Conservation (phyloP, 371 early-diverging fungal genomes). For the Batkoa obscura region DNA sequence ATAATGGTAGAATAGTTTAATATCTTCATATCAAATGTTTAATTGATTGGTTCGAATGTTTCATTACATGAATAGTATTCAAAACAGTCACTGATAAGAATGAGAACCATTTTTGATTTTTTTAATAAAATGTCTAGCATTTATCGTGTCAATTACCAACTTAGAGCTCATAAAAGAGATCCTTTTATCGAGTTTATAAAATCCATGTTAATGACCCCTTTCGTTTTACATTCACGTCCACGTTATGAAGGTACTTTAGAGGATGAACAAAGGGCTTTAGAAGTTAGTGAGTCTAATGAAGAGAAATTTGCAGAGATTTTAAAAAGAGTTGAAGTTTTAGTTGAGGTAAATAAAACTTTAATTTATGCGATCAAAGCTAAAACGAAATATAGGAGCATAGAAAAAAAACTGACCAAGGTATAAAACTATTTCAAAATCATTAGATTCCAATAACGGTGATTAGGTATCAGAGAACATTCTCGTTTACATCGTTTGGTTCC, state of each 20-base stretch:
- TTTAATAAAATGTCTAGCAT: conserved; percentile 21
- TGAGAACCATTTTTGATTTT: too few relatives aligned
- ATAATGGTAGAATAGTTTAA: too few relatives aligned
- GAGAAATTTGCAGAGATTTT: conserved; percentile 20
- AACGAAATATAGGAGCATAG: conserved; percentile 18
- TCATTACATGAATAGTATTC: too few relatives aligned
- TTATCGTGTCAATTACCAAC: conserved; percentile 46
- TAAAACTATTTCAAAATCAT: not conserved
- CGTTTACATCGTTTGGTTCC: conserved; percentile 52
- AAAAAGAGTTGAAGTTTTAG: conserved; percentile 39
- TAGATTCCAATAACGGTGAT: not conserved
- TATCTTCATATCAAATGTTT: too few relatives aligned
- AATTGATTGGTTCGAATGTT: too few relatives aligned
- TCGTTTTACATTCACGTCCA: conserved; percentile 48
- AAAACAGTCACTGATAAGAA: too few relatives aligned
- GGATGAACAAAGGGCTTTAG: conserved; percentile 4
- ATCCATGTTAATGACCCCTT: conserved; percentile 51
- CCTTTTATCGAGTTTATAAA: conserved; percentile 68
- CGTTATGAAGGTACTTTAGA: conserved; percentile 10
- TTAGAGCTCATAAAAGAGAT: conserved; percentile 61
- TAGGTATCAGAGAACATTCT: conserved; percentile 38
- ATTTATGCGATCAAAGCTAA: not conserved
- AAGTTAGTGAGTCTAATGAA: conserved; percentile 12
- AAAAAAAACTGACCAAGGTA: conserved; percentile 16
- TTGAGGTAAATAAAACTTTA: conserved; percentile 18